Conservation (phyloP, 1,284 basidiomycete genomes). For the Puccinia triticina region DNA sequence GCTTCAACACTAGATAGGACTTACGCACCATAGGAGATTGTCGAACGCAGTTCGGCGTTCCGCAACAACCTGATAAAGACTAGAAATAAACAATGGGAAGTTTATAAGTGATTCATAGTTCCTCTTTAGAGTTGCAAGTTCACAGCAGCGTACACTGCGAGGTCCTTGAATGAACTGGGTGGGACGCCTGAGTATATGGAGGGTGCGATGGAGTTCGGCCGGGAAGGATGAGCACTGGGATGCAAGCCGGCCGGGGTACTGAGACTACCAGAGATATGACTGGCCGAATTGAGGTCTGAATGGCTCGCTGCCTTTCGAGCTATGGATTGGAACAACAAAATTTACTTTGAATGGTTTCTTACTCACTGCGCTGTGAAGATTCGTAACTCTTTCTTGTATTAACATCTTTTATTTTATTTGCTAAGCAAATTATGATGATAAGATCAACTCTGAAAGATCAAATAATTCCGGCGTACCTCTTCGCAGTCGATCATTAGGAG, state of each 20-base stretch:
- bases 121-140: not conserved
- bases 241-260: not conserved
- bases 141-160: conserved; percentile 6
- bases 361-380: too few relatives aligned
- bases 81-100: not conserved
- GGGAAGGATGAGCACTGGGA: not conserved
- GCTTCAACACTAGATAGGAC: not conserved
- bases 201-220: conserved; percentile 35
- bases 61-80: conserved; percentile 46
- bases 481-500: not conserved
- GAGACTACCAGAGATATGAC: not conserved
- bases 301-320: not conserved
- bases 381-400: not conserved
- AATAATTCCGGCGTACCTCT: not conserved
- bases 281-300: conserved; percentile 13
- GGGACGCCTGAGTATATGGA: conserved; percentile 37
- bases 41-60: conserved; percentile 47
- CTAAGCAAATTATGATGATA: not conserved
- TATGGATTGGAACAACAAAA: not conserved
- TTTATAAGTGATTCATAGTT: not conserved
- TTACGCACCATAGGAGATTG: conserved; percentile 42
- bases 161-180: conserved; percentile 40
- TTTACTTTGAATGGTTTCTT: not conserved
- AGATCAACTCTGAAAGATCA: not conserved
- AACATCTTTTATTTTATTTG: not conserved